Conservation (phyloP, 176 grass and related monocot genomes). For the Neostapfia colusana region DNA sequence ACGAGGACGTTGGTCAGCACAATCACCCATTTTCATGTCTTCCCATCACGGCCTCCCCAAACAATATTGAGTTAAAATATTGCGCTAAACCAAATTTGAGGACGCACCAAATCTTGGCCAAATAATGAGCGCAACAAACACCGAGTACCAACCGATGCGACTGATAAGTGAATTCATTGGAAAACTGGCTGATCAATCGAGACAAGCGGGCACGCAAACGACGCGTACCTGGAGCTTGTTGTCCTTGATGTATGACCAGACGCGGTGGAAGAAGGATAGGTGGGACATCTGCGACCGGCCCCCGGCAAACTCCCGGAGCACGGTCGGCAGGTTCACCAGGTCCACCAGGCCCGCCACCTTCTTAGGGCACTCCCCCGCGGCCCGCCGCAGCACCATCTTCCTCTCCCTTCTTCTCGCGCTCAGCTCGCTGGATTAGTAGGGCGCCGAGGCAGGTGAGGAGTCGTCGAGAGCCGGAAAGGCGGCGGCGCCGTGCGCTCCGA, state of each 20-base stretch:
- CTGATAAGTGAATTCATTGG: not conserved
- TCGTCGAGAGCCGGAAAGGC: not conserved
- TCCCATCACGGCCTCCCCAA: not conserved
- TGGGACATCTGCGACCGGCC: slow-evolving; percentile 82
- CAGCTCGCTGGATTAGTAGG: not conserved
- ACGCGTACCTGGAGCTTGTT: slow-evolving; percentile 73
- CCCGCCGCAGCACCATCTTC: slow-evolving; percentile 54
- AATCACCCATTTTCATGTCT: not conserved
- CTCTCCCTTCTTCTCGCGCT: not conserved
- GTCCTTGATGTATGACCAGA: slow-evolving; percentile 87
- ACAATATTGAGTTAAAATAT: not conserved
- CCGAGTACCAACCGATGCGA: not conserved
- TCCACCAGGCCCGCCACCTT: slow-evolving; percentile 71
- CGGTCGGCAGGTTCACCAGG: slow-evolving; percentile 52
- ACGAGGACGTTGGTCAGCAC: not conserved
- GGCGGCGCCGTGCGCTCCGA: not conserved
- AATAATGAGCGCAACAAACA: not conserved
- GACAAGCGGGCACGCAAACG: too few species aligned
- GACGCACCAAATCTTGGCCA: not conserved
- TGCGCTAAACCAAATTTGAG: not conserved
- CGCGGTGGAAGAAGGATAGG: slow-evolving; percentile 63
- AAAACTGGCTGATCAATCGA: not conserved
- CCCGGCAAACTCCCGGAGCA: slow-evolving; percentile 65
- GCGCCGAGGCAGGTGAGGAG: not conserved
- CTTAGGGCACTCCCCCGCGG: slow-evolving; percentile 61